Evolutionary conservation across 805 yeast genomes (phyloP), one percentile per base, ranked within the genome.

Genomic region (Nakazawaea molendinolei): DNA sequence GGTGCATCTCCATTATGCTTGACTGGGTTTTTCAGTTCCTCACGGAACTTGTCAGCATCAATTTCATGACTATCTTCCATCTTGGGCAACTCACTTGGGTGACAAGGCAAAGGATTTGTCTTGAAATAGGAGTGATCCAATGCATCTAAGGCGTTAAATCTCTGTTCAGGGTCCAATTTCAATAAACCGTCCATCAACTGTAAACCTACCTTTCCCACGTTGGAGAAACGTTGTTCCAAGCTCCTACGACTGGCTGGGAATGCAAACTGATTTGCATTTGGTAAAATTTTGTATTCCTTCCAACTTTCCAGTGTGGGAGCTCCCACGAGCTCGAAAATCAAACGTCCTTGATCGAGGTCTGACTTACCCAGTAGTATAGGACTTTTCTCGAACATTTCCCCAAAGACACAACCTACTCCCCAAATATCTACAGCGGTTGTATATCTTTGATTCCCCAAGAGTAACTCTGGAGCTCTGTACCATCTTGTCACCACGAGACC

Each of bases 401-500:
- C 98, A 52, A 92, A 79, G 0, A 92, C 90, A 60, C 98, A 92
- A 1, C 97, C 97, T 15, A 86, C 73, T 0, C 97, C 97, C 99
- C 99, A 92, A 61, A 92, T 72, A 58, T 92, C 99, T 9, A 90
- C 90, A 0, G 97, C 95, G 0, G 97, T 84, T 2, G 97, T 87
- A 55, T 90, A 90, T 41, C 71, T 65, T 47, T 82, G 69, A 46
- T 87, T 95, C 3, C 96, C 96, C 36, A 92, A 60, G 12, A 92
- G 68, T 14, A 92, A 66, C 55, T 90, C 98, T 0, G 97, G 98
- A 1, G 98, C 95, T 40, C 98, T 67, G 58, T 94, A 92, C 98
- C 98, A 92, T 45, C 98, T 62, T 0, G 98, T 92, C 25, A 92
- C 97, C 2, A 92, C 98, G 37, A 74, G 50, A 1, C 74, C 78